phyloP scores from a whole-genome alignment of 371 early-diverging fungal genomes.

The Lichtheimia corymbifera region DNA sequence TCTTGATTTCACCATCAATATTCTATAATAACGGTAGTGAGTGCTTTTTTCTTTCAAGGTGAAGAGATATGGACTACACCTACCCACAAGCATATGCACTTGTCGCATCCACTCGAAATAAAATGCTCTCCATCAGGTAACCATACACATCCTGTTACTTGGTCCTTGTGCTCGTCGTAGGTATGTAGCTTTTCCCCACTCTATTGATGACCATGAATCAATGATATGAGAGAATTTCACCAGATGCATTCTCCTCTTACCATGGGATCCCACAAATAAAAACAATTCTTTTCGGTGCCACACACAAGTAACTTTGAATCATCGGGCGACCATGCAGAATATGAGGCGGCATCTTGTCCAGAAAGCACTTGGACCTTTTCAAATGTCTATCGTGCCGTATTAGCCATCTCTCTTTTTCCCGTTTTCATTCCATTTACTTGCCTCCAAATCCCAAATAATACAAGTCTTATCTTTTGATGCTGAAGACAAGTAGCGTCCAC shows the following conservation, averaged over 20 bases:
- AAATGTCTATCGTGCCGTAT: conserved; percentile 34
- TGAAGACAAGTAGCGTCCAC: conserved; percentile 86
- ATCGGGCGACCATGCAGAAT: conserved; percentile 92
- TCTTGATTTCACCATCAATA: conserved; percentile 62
- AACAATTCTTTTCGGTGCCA: conserved; percentile 68
- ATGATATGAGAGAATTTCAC: background rate
- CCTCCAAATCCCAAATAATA: conserved; percentile 86
- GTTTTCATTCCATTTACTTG: conserved; percentile 19
- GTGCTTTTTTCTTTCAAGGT: background rate
- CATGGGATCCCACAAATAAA: conserved; percentile 83
- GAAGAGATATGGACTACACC: background rate
- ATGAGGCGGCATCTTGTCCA: conserved; percentile 69
- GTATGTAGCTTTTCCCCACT: conserved; percentile 56
- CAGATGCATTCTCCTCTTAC: conserved; percentile 32
- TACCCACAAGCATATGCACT: conserved; percentile 76
- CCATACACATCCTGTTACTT: conserved; percentile 86
- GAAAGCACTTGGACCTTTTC: conserved; percentile 28
- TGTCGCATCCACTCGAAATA: conserved; percentile 81
- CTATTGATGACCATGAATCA: conserved; percentile 18
- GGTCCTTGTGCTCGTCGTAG: conserved; percentile 66
- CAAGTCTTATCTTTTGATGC: conserved; percentile 86
- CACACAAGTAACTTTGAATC: conserved; percentile 74
- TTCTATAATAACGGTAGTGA: conserved; percentile 24
- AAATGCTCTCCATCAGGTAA: conserved; percentile 74
- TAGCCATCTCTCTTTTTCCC: background rate